Evolutionary conservation across 176 grass and related monocot species (phyloP), one percentile per base, ranked within the genome.

Genomic region (Carex littledalei): DNA sequence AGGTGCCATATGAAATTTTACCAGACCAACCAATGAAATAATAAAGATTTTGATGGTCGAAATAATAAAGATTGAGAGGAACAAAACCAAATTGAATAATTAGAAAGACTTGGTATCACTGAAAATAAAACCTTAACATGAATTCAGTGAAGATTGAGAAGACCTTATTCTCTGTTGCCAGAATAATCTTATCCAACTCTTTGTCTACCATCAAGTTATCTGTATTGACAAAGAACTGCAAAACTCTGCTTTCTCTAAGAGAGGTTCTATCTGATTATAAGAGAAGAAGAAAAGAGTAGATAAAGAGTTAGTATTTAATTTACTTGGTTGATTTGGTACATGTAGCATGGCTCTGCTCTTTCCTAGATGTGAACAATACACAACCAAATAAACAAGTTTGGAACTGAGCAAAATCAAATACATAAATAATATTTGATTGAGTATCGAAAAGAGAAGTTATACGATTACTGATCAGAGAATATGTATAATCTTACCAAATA

Each of bases 71-170:
- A 73, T 21, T 47, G 18, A 74, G 11, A 20, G 0, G 59, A 9
- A 47, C 4, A 50, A 65, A 79, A 80, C 0, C 1, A 86, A 52
- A 67, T 54, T 55, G 7, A 18, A 50, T 41, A 59, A 11, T 63
- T 50, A 11, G 11, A 78, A 57, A n/a, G 12, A 12, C 2, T 18
- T 22, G 3, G 15, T 18, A 43, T 0, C 29, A 69, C 53, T 12
- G 68, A 54, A 76, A 72, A 18, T 32, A 18, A 4, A 84, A 88
- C 91, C 72, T 88, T 34, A 79, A 41, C 91, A 90, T 90, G 59
- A 91, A 91, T 58, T 89, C 67, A 4, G 29, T 3, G 86, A 93
- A 93, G 55, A 80, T 60, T 3, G 61, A 16, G 79, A 34, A 34
- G 67, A 59, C 18, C 20, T 41, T 79, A 41, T 70, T 84, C 56